Evolutionary conservation across 1,284 basidiomycete genomes (phyloP).

Genomic region (Cutaneotrichosporon sp.): DNA sequence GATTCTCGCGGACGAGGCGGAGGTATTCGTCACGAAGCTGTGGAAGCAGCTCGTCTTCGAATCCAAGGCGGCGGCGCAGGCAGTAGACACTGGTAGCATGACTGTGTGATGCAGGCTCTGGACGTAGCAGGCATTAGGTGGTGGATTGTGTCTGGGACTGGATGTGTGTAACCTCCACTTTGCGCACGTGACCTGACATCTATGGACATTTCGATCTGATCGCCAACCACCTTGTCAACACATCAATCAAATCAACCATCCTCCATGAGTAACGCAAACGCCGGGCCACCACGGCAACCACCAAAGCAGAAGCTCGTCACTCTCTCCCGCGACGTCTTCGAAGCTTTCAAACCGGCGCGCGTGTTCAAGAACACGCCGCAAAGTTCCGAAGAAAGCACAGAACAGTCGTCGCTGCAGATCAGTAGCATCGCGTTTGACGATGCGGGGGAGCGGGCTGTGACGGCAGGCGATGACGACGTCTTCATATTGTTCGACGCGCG

Average conservation of each 20-base stretch:
- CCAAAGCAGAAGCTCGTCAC: background rate
- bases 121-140: background rate
- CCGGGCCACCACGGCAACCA: background rate
- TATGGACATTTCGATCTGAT: background rate
- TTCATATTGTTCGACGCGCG: constrained; percentile 85
- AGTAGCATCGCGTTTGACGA: constrained; percentile 91
- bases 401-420: constrained; percentile 56
- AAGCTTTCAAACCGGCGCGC: constrained; percentile 64
- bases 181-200: background rate
- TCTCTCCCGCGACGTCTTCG: constrained; percentile 1
- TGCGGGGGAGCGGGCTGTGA: constrained; percentile 77
- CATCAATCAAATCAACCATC: background rate
- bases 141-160: too few relatives aligned
- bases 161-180: background rate
- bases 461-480: constrained; percentile 88
- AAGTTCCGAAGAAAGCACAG: constrained; percentile 22
- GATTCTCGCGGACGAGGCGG: constrained; percentile 85
- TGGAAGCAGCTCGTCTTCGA: constrained; percentile 90
- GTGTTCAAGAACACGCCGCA: constrained; percentile 71
- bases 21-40: constrained; percentile 67
- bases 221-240: background rate
- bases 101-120: constrained; percentile 10
- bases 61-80: constrained; percentile 11
- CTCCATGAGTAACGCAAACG: background rate
- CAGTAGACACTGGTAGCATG: constrained; percentile 15